phyloP scores from a whole-genome alignment of 306 rosid genomes.

The Cucurbita moschata region DNA sequence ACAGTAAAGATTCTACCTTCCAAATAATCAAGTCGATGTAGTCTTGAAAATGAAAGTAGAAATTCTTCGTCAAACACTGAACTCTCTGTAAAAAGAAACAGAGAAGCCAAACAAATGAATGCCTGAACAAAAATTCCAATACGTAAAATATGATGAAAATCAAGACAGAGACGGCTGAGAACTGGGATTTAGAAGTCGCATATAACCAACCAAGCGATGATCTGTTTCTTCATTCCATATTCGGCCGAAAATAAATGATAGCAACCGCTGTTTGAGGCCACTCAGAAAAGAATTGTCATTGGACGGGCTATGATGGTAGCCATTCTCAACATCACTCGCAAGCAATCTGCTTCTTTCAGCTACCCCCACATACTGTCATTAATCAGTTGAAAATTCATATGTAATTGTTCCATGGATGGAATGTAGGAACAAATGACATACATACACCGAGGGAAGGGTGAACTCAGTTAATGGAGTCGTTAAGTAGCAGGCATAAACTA shows the following conservation, averaged over 20 bases:
- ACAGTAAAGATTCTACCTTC: constrained; percentile 47
- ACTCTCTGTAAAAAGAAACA: constrained; percentile 52
- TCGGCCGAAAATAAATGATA: constrained; percentile 78
- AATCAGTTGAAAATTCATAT: constrained; percentile 11
- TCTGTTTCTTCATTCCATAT: constrained; percentile 82
- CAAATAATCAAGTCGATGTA: constrained; percentile 76
- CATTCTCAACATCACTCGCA: constrained; percentile 44
- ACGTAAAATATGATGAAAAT: neutral
- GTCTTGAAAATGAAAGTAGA: constrained; percentile 92
- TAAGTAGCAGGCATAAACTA: neutral
- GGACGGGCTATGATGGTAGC: constrained; percentile 30
- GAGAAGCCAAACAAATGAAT: constrained; percentile 13
- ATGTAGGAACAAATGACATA: neutral
- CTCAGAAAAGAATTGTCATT: constrained; percentile 41
- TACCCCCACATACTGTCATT: constrained; percentile 39
- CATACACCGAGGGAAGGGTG: neutral
- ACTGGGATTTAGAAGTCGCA: neutral
- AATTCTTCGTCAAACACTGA: constrained; percentile 65
- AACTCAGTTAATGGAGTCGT: neutral
- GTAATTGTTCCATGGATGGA: constrained; percentile 17
- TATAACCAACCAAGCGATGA: constrained; percentile 54
- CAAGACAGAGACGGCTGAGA: constrained; percentile 4
- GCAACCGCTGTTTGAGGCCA: constrained; percentile 88
- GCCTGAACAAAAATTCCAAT: constrained; percentile 7
- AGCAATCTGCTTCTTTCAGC: constrained; percentile 34